phyloP scores from a whole-genome alignment of 371 early-diverging fungal species.

The Encephalitozoon intestinalis region DNA sequence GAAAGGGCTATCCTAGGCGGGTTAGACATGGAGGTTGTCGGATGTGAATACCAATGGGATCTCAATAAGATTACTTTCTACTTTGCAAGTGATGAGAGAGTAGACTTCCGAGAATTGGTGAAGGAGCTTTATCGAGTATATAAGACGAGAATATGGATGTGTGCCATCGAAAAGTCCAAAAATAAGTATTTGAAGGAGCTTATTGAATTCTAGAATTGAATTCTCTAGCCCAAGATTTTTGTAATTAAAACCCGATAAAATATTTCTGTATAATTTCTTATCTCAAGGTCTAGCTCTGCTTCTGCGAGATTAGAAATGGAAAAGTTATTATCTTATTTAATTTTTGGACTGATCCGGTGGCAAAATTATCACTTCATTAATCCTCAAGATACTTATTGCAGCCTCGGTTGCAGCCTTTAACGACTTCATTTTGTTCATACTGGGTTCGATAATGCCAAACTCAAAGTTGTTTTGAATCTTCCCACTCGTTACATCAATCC shows the following conservation, averaged over 20 bases:
- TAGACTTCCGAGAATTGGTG: slow-evolving; percentile 93
- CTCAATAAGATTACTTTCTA: slow-evolving; percentile 61
- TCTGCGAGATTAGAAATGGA: background rate
- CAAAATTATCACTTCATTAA: slow-evolving; percentile 67
- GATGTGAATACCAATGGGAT: slow-evolving; percentile 62
- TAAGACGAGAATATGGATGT: slow-evolving; percentile 97
- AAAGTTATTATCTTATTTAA: background rate
- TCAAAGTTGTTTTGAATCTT: slow-evolving; percentile 81
- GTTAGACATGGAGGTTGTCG: slow-evolving; percentile 56
- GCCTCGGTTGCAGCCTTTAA: slow-evolving; percentile 98
- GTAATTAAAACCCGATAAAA: slow-evolving; percentile 8
- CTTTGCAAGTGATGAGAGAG: slow-evolving; percentile 63
- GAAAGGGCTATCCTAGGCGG: slow-evolving; percentile 36
- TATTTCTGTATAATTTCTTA: background rate
- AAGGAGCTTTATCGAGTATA: slow-evolving; percentile 91
- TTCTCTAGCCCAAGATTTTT: background rate
- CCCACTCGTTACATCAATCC: slow-evolving; percentile 86
- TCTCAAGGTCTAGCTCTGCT: background rate
- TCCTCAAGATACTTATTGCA: slow-evolving; percentile 91
- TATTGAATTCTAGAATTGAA: background rate
- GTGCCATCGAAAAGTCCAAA: slow-evolving; percentile 56
- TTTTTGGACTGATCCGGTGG: slow-evolving; percentile 28
- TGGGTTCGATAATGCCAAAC: slow-evolving; percentile 95
- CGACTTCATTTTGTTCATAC: slow-evolving; percentile 92
- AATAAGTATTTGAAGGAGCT: slow-evolving; percentile 27